Evolutionary conservation across 495 filamentous ascomycete genomes (phyloP), one percentile per base, ranked within the genome.

Genomic region (Hypoxylon perforatum): DNA sequence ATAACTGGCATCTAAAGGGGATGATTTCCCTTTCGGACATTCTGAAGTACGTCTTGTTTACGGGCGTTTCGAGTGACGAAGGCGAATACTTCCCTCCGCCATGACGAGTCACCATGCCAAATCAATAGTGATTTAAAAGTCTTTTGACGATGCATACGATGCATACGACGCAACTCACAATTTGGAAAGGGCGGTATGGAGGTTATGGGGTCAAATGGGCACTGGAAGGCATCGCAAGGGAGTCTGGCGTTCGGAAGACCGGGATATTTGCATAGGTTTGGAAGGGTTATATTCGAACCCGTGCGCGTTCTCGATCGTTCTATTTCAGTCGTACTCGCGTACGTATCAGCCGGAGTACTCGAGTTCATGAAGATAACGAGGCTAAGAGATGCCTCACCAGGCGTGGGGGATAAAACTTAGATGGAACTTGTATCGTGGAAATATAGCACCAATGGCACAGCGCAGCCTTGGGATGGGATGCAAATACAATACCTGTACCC

Each of bases 21-120:
- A 86, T 99, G 15, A 87, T 99, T 23, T 97, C 94, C 7, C 82
- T 99, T 57, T 97, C 94, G 65, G 96, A 99, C 77, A 97, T 99
- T 64, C 84, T 99, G 59, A 92, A 96, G 71, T 97, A 98, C 75
- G 90, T 97, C 48, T 85, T 99, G 42, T 85, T 97, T 21, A 90
- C 92, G 67, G 94, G 92, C 45, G 94, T 97, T 21, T 88, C 92
- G 71, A 92, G 91, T 38, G 94, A 96, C 73, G 85, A 84, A 42
- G 86, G 89, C 22, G 85, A 86, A 62, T 64, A 71, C 47, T 71
- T 71, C 51, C 50, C 72, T 18, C 62, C 58, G 33, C 60, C 75
- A 68, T 60, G 69, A 67, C 25, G 25, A 61, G 54, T 49, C 28
- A n/a, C n/a, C n/a, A n/a, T n/a, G n/a, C n/a, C n/a, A n/a, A n/a